Evolutionary conservation across 139 green algal species (phyloP).

Genomic region (Chlorella sp.): DNA sequence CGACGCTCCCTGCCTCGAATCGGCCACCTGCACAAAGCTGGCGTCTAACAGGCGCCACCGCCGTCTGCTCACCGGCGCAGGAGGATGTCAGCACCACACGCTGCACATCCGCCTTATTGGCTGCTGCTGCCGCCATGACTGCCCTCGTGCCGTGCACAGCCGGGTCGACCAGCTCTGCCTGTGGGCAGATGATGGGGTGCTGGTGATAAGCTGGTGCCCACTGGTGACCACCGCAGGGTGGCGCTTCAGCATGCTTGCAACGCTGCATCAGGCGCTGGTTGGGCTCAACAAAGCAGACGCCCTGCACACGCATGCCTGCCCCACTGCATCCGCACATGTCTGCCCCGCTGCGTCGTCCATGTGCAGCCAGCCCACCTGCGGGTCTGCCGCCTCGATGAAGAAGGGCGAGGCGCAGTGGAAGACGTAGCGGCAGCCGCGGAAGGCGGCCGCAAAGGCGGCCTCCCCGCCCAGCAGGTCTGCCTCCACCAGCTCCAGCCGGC

Average conservation of each 20-base stretch:
- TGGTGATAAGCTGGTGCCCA: too few relatives aligned
- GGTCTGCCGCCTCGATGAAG: conserved; percentile 58
- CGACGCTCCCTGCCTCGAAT: not conserved
- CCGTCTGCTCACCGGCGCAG: conserved; percentile 5
- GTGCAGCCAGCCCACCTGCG: not conserved
- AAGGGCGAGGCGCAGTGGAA: conserved; percentile 85
- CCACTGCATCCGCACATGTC: too few relatives aligned
- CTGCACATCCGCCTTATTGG: conserved; percentile 48
- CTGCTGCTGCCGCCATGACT: conserved; percentile 64
- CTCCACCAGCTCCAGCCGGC: conserved; percentile 50
- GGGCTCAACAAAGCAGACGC: too few relatives aligned
- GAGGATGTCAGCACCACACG: conserved; percentile 76
- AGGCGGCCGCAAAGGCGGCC: conserved; percentile 48
- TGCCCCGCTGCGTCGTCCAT: too few relatives aligned
- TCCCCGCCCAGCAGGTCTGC: conserved; percentile 52
- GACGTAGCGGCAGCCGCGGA: conserved; percentile 59
- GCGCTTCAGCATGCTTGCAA: too few relatives aligned
- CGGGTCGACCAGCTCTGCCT: conserved; percentile 64
- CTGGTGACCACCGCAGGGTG: too few relatives aligned
- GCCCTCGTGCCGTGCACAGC: conserved; percentile 56
- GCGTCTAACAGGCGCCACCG: not conserved
- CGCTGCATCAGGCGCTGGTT: too few relatives aligned
- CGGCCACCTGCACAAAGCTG: not conserved
- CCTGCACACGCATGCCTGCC: too few relatives aligned
- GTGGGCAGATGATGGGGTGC: too few relatives aligned